A percentile compares a stretch with the other conserved stretches of the same genome.
Evolutionary conservation across 106 monocot species (phyloP).

Genomic region (Apostasia ramifera): DNA sequence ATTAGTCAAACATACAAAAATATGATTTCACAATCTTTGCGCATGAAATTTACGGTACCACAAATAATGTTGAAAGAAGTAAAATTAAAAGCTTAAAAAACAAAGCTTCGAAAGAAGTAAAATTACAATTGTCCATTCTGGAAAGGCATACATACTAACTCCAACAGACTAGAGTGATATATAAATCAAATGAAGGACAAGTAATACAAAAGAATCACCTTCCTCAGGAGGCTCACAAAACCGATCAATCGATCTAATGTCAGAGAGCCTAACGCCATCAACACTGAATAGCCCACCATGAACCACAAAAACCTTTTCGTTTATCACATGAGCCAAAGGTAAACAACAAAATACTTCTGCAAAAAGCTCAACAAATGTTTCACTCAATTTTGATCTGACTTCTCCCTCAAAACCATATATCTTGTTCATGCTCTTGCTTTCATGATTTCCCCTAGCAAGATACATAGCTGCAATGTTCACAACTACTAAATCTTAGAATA

Average conservation of each 20-base stretch:
- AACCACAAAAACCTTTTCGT: slow-evolving; percentile 83
- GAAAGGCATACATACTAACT: too few relatives aligned
- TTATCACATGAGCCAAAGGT: slow-evolving; percentile 94
- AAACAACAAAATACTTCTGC: slow-evolving; percentile 95
- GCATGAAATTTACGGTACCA: too few relatives aligned
- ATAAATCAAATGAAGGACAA: neutral
- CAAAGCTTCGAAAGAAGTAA: too few relatives aligned
- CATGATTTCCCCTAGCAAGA: slow-evolving; percentile 93
- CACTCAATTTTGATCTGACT: slow-evolving; percentile 84
- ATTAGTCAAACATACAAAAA: too few relatives aligned
- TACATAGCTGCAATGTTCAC: slow-evolving; percentile 55
- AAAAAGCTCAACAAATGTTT: slow-evolving; percentile 93
- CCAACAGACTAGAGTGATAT: too few relatives aligned
- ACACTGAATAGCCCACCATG: slow-evolving; percentile 97
- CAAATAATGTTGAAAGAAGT: too few relatives aligned
- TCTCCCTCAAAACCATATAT: slow-evolving; percentile 99
- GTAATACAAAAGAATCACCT: slow-evolving; percentile 36
- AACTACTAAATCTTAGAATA: slow-evolving; percentile 3
- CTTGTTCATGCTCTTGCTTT: slow-evolving; percentile 98
- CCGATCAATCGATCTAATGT: slow-evolving; percentile 84
- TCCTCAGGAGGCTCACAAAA: slow-evolving; percentile 98
- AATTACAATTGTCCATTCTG: too few relatives aligned
- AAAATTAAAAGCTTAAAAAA: too few relatives aligned
- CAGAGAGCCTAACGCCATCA: slow-evolving; percentile 95
- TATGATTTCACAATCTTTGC: too few relatives aligned